Evolutionary conservation across 2,329 filamentous ascomycete genomes (phyloP), one percentile per base, ranked within the genome.

Genomic region (Lachnellula cervina): DNA sequence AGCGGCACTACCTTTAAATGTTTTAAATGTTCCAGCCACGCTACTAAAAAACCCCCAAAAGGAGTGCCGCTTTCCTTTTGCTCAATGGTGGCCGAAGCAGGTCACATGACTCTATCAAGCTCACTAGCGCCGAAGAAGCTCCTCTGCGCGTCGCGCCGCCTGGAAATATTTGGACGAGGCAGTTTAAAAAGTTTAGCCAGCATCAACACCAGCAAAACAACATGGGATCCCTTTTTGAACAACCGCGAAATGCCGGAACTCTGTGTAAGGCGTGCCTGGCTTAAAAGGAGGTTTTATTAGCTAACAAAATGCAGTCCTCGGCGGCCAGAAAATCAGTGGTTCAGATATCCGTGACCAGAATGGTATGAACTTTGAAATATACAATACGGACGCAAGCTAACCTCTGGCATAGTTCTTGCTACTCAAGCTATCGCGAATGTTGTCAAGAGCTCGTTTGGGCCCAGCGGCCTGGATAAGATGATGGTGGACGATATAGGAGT

Each of bases 401-500:
- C 21, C 16, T 23, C 37, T 13, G 35, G 5, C 43, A 28, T 69
- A 92, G 94, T 97, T 49, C 84, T 91, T 65, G 94, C 94, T 65
- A 97, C 94, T 46, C 91, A 97, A 73, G 91, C 93, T 57, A 97
- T 99, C 70, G 88, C 94, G 68, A 99, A 97, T 84, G 92, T 99
- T 58, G 91, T 99, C 74, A 97, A 96, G 80, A 96, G 90, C 75
- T 99, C 94, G 16, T 99, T 99, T 71, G 94, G 94, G 54, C 94
- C 94, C 51, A 96, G 90, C 60, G 94, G 94, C 49, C 82, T 99
- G 64, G 94, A 99, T 74, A 99, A 99, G 83, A 99, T 99, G 94
- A 97, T 99, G 94, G 94, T 99, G 68, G 94, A 99, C 77, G 94
- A 99, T 72, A 97, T 99, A 73, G 94, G 94, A 70, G 88, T 90